These are phyloP conservation scores for Dissoconium aciculare DNA, from an alignment of 2,329 filamentous ascomycete genomes.

Conservation along the genomic window DNA sequence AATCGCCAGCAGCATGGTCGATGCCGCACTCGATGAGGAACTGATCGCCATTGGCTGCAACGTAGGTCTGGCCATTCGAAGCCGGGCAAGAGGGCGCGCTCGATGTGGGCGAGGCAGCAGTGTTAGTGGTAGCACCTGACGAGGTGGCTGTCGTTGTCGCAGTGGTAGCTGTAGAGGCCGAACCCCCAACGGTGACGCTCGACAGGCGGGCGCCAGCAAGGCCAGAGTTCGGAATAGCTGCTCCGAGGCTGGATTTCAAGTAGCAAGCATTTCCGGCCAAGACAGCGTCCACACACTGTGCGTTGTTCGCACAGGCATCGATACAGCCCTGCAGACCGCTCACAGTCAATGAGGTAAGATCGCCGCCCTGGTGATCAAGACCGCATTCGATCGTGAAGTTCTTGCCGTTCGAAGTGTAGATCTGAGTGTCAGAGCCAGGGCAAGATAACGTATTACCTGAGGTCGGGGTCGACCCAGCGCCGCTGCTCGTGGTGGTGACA, in stretches of 20 bases:
- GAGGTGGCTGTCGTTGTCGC: not conserved
- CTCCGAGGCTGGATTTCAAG: constrained; percentile 15
- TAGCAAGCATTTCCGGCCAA: constrained; percentile 19
- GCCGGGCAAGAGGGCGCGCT: constrained; percentile 10
- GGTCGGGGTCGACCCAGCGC: constrained; percentile 1
- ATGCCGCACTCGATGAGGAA: constrained; percentile 19
- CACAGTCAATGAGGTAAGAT: constrained; percentile 8
- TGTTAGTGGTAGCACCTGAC: constrained; percentile 2
- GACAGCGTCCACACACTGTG: constrained; percentile 14
- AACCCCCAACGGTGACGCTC: constrained; percentile 1
- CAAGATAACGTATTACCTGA: not conserved
- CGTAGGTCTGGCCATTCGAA: constrained; percentile 12
- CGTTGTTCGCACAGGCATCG: constrained; percentile 14
- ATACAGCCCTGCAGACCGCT: constrained; percentile 14
- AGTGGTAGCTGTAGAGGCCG: constrained; percentile 3
- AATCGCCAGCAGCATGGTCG: constrained; percentile 19
- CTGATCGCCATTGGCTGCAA: constrained; percentile 8
- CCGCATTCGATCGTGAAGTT: constrained; percentile 1
- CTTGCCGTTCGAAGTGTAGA: constrained; percentile 1
- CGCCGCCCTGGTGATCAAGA: constrained; percentile 12
- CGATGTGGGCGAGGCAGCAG: constrained; percentile 4
- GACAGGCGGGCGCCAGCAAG: constrained; percentile 9
- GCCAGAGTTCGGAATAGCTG: constrained; percentile 4
- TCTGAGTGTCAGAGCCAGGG: constrained; percentile 2
- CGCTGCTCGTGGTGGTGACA: constrained; percentile 1